A percentile compares a stretch with the other conserved stretches of the same genome.
Evolutionary conservation across 2,329 filamentous ascomycete species (phyloP).

Genomic region (Aaosphaeria pasadenensis): DNA sequence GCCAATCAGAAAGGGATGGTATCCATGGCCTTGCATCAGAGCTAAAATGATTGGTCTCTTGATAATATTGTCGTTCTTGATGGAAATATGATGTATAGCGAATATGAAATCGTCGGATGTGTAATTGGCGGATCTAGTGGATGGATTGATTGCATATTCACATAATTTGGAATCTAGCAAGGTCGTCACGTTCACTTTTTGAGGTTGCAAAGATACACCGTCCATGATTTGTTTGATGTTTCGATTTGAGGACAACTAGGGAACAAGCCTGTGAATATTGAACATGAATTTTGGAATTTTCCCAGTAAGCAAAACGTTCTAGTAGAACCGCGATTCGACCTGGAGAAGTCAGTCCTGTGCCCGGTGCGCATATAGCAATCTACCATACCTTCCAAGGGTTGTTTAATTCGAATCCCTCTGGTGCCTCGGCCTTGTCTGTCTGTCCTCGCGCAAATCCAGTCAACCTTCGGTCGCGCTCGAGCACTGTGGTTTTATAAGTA

Average conservation of each 20-base stretch:
- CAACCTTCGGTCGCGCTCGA: conserved; percentile 62
- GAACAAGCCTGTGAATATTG: too few species aligned
- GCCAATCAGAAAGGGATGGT: conserved; percentile 33
- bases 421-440: conserved; percentile 57
- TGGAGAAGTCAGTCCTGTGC: too few species aligned
- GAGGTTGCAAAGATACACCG: too few species aligned
- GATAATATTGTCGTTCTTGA: background rate
- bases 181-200: too few species aligned
- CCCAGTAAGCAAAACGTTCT: too few species aligned
- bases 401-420: conserved; percentile 63
- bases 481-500: conserved; percentile 48
- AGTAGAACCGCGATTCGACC: too few species aligned
- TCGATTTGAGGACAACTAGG: too few species aligned
- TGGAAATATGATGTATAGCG: background rate
- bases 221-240: too few species aligned
- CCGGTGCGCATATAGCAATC: too few species aligned
- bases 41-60: conserved; percentile 16
- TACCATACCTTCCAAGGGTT: conserved; percentile 63
- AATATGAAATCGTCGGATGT: background rate
- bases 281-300: too few species aligned
- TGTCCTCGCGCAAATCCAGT: conserved; percentile 62
- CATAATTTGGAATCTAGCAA: too few species aligned
- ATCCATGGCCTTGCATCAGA: conserved; percentile 36
- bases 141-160: too few species aligned
- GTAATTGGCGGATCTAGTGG: background rate